phyloP scores from a whole-genome alignment of 257 asterid genomes.

The Solanum corneliomulleri region DNA sequence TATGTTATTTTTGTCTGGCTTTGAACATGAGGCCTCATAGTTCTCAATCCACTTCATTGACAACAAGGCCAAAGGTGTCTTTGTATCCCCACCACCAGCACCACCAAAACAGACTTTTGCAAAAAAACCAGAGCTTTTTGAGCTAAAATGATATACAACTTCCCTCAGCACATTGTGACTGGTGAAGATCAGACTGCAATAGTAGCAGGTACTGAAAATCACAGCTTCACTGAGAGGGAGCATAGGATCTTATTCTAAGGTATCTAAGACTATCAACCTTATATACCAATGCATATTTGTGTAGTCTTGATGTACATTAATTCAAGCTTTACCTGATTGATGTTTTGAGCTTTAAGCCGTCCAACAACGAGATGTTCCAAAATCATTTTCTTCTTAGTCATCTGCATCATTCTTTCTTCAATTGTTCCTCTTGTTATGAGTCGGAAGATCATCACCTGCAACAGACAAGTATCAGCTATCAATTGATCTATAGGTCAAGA shows the following conservation, averaged over 20 bases:
- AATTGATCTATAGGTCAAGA: conserved; percentile 3
- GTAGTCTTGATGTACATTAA: neutral
- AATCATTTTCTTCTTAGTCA: conserved; percentile 99
- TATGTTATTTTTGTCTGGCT: neutral
- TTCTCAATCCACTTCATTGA: neutral
- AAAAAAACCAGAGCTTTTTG: neutral
- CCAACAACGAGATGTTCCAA: conserved; percentile 98
- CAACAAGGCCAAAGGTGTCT: neutral
- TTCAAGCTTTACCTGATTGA: conserved; percentile 61
- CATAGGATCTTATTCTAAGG: neutral
- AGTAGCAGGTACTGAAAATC: neutral
- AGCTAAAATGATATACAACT: neutral
- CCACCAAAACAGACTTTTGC: neutral
- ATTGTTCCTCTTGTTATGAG: conserved; percentile 84
- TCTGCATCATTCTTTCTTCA: conserved; percentile 98
- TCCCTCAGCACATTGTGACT: neutral
- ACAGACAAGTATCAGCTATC: neutral
- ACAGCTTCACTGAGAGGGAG: neutral
- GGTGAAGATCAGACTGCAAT: neutral
- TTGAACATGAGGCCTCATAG: neutral
- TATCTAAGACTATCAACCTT: neutral
- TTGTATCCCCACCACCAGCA: too few species aligned
- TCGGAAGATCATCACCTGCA: conserved; percentile 94
- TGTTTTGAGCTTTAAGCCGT: conserved; percentile 80
- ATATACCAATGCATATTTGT: neutral